Base-by-base conservation (phyloP, 108 stramenopile genomes). In the Cyclotella kingstonii region DNA sequence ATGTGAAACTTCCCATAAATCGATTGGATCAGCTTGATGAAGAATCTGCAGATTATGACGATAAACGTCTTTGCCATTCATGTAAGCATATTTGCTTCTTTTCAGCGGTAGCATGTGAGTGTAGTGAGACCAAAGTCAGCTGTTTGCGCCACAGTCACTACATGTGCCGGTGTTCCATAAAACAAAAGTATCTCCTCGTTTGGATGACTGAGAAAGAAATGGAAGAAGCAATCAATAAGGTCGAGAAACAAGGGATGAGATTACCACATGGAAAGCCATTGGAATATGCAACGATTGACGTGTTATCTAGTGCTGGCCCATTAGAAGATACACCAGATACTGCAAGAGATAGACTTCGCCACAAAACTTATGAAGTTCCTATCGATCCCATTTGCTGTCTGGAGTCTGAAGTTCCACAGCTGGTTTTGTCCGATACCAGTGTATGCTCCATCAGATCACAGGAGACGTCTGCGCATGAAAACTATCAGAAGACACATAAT, bases 41-140 rank as follows among this genome's bases (percentile, higher is more conserved):
- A 79, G 82, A 83, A 23, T 81, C 82, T 17, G 86, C 90, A 0
- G 86, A 93, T 63, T 96, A 94, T 70, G 95, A 96, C 63, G 95
- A 96, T 70, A 90, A 89, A 66, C 77, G 95, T 23, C 60, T 89
- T 29, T 96, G 96, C 69, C 84, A 81, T 59, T 77, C 85, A 28
- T 95, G 91, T 77, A 89, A 92, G 59, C 93, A 95, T 55, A 84
- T 90, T 58, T 95, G 95, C 59, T 95, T 93, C 84, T 89, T 95
- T 67, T 94, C 94, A 7, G 92, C 89, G 9, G 95, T 98, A 6
- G 94, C 86, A 6, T 98, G 97, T 73, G 84, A 93, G 51, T 98
- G 97, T 77, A 84, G 81, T 58, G 80, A 89, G 35, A 77, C 74
- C 1, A 84, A 85, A 54, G 93, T 96, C 5, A 80, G 81, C 36